A percentile compares a stretch with the other conserved stretches of the same genome.
These are phyloP conservation scores for Erigeron philadelphicus DNA, from an alignment of 140 eudicot genomes.

Conservation along the genomic window DNA sequence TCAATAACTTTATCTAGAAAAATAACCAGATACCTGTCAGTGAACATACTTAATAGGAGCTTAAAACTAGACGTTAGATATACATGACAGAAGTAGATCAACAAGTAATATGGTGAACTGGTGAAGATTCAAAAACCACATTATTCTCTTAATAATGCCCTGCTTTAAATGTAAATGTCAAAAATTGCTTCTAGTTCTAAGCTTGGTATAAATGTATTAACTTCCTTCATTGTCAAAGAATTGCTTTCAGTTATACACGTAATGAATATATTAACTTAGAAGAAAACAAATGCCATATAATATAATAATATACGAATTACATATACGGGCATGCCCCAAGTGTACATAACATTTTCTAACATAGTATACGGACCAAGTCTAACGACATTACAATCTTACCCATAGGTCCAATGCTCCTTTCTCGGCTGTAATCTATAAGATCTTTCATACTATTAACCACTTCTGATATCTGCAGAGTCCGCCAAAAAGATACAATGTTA, in stretches of 20 bases:
- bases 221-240: background rate
- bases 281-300: background rate
- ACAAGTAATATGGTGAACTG: background rate
- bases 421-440: conserved; percentile 85
- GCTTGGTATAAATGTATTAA: background rate
- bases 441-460: conserved; percentile 97
- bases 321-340: background rate
- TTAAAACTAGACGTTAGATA: background rate
- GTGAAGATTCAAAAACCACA: background rate
- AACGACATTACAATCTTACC: conserved; percentile 40
- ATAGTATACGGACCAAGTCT: background rate
- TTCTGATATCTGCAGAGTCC: conserved; percentile 70
- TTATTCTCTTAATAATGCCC: background rate
- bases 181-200: background rate
- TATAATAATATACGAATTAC: background rate
- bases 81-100: background rate
- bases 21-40: background rate
- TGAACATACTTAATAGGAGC: background rate
- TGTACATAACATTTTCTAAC: background rate
- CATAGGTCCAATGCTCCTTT: conserved; percentile 76
- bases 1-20: background rate
- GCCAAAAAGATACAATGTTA: conserved; percentile 9
- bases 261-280: background rate
- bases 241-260: background rate
- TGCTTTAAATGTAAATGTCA: background rate